Percentiles rank a stretch among this genome's conserved stretches.
Evolutionary conservation across 2,329 filamentous ascomycete genomes (phyloP).

Genomic region (Venturia nashicola): DNA sequence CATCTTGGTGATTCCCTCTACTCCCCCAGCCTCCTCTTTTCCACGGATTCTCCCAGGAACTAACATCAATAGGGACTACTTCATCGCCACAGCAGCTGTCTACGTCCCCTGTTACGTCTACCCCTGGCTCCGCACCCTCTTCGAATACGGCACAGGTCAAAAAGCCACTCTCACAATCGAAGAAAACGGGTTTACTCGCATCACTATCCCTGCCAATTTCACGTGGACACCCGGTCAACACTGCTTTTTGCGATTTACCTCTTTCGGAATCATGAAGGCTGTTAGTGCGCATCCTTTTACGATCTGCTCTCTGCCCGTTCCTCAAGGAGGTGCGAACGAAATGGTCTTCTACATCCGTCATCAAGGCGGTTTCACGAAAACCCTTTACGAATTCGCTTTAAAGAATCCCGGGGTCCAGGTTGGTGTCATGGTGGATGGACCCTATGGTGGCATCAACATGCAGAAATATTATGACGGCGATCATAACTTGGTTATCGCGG

Average conservation of each 20-base stretch:
- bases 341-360: conserved; percentile 60
- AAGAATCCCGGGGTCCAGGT: conserved; percentile 41
- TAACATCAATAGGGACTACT: conserved; percentile 76
- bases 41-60: too few relatives aligned
- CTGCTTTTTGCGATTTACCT: conserved; percentile 24
- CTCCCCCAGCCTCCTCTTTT: too few relatives aligned
- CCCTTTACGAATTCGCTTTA: conserved; percentile 62
- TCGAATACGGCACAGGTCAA: conserved; percentile 4
- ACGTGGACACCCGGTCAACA: conserved; percentile 44
- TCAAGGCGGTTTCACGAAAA: conserved; percentile 79
- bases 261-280: conserved; percentile 83
- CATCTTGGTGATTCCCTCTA: too few relatives aligned
- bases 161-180: conserved; percentile 67
- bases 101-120: conserved; percentile 74
- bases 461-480: conserved; percentile 73
- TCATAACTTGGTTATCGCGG: conserved; percentile 83
- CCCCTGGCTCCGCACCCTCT: conserved; percentile 44
- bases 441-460: conserved; percentile 80
- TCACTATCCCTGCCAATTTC: conserved; percentile 87
- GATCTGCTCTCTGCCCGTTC: conserved; percentile 83
- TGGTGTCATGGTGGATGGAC: conserved; percentile 85
- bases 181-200: conserved; percentile 78
- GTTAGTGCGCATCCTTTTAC: conserved; percentile 87
- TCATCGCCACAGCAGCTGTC: conserved; percentile 68
- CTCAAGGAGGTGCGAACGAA: conserved; percentile 72